Evolutionary conservation across 2,329 filamentous ascomycete species (phyloP).

Genomic region (Hymenotorrendiella dingleyae): DNA sequence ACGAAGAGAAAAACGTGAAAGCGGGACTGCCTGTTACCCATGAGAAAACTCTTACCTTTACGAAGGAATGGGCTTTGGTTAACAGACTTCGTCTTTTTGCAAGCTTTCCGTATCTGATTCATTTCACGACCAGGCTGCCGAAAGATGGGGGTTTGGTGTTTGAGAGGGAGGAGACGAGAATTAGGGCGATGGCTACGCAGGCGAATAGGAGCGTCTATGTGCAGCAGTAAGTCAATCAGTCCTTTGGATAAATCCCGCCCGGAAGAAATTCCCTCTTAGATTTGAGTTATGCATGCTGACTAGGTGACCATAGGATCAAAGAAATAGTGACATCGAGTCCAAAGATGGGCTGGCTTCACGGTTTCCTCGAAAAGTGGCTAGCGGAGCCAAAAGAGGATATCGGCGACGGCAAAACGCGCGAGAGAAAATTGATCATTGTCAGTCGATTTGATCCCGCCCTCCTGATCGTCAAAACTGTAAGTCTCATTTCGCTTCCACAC

Average conservation of each 20-base stretch:
- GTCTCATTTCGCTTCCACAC: too few species aligned
- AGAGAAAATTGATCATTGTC: slow-evolving; percentile 17
- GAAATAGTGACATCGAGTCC: slow-evolving; percentile 14
- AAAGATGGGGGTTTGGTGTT: slow-evolving; percentile 5
- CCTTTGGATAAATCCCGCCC: too few species aligned
- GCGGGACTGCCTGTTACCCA: not conserved
- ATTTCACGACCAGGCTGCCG: not conserved
- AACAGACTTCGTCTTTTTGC: slow-evolving; percentile 13
- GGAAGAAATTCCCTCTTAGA: too few species aligned
- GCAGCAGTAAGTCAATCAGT: too few species aligned
- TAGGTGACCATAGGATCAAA: too few species aligned
- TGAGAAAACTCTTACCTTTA: slow-evolving; percentile 6
- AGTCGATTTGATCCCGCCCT: slow-evolving; percentile 13
- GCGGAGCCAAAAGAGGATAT: not conserved
- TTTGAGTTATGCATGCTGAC: too few species aligned
- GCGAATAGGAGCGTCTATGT: slow-evolving; percentile 6
- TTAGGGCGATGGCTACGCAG: not conserved
- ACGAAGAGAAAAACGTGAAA: not conserved
- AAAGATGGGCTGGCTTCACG: slow-evolving; percentile 15
- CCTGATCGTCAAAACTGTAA: slow-evolving; percentile 17
- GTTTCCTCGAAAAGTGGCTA: slow-evolving; percentile 9
- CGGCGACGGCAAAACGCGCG: slow-evolving; percentile 4
- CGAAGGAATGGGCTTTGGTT: not conserved
- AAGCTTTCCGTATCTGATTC: slow-evolving; percentile 14
- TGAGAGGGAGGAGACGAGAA: slow-evolving; percentile 8